Evolutionary conservation across 2,329 filamentous ascomycete species (phyloP).

Genomic region (Aspergillus arachidicola): DNA sequence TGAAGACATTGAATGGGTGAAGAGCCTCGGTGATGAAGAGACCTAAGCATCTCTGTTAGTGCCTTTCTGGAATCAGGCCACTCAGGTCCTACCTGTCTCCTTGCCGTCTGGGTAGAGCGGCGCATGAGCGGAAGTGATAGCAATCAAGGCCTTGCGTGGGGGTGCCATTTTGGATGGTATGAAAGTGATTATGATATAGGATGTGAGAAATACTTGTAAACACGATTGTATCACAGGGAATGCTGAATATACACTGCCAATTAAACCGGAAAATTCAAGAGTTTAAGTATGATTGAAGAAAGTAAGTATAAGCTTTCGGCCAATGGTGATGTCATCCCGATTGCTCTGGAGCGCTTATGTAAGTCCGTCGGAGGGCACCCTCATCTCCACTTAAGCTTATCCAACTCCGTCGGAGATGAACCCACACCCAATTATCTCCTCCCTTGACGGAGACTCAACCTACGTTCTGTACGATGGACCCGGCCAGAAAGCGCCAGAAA

Average conservation of each 20-base stretch:
- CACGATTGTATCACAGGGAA: not conserved
- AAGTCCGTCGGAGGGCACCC: not conserved
- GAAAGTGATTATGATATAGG: not conserved
- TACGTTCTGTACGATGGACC: not conserved
- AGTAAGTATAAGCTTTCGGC: not conserved
- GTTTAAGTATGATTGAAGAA: not conserved
- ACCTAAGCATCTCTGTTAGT: not conserved
- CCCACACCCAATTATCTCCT: not conserved
- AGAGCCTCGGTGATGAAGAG: conserved; percentile 11
- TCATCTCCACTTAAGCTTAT: not conserved
- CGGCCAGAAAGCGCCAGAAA: conserved; percentile 4
- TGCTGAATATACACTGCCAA: not conserved
- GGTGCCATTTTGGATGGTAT: not conserved
- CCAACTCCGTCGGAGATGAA: not conserved
- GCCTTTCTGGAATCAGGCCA: not conserved
- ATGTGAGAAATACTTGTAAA: not conserved
- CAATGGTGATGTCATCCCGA: not conserved
- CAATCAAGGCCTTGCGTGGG: conserved; percentile 4
- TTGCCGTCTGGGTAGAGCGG: conserved; percentile 9
- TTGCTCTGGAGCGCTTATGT: not conserved
- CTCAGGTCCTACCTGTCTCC: conserved; percentile 1
- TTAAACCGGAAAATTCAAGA: not conserved
- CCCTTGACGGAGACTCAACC: not conserved
- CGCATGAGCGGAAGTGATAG: conserved; percentile 7
- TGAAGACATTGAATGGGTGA: conserved; percentile 16